Conservation (phyloP, 306 rosid genomes). For the Prunus dulcis region DNA sequence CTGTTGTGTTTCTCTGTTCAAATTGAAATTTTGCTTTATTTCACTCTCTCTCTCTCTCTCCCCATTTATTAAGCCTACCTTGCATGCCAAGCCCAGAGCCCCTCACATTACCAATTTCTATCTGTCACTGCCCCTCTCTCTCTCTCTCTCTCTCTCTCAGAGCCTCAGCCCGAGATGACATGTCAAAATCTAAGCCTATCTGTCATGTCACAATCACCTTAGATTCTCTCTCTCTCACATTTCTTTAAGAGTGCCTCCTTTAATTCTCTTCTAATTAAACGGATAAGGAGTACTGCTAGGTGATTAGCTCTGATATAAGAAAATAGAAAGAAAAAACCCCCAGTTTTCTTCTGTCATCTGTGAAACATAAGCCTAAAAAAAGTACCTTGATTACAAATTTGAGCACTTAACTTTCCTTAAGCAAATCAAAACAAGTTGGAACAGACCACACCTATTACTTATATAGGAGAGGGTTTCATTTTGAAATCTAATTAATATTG, state of each 20-base stretch:
- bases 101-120: background rate
- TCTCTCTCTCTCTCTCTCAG: background rate
- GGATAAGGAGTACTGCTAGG: background rate
- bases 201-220: constrained; percentile 63
- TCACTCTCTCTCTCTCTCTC: constrained; percentile 5
- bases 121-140: background rate
- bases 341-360: too few species aligned
- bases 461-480: background rate
- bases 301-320: too few species aligned
- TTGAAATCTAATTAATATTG: background rate
- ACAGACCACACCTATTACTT: too few species aligned
- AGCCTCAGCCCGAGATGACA: constrained; percentile 28
- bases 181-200: constrained; percentile 61
- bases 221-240: constrained; percentile 36
- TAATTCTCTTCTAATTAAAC: background rate
- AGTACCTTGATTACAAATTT: too few species aligned
- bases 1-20: too few species aligned
- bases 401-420: too few species aligned
- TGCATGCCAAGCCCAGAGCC: constrained; percentile 20
- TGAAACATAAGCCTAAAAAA: too few species aligned
- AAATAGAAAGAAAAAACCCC: too few species aligned
- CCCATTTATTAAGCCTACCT: constrained; percentile 21
- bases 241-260: background rate
- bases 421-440: too few species aligned
- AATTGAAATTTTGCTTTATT: background rate